Percentiles rank a stretch among this genome's conserved stretches.
These are phyloP conservation scores for Scleroderma bovista DNA, from an alignment of 768 basidiomycete species.

Conservation along the genomic window DNA sequence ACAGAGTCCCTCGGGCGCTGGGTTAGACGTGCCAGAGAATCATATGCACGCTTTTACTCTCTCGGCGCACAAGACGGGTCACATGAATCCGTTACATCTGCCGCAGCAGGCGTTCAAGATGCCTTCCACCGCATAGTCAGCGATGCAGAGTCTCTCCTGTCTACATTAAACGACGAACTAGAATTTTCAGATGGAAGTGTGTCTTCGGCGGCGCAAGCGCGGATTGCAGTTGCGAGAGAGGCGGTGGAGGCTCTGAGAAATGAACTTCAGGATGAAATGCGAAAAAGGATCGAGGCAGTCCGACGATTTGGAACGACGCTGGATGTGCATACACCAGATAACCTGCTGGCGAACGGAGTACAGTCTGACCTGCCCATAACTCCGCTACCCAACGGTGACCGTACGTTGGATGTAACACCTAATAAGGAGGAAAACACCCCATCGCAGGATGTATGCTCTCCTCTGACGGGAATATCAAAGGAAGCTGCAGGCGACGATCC, in stretches of 20 bases:
- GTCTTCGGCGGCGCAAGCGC: conserved; percentile 44
- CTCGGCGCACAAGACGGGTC: neutral
- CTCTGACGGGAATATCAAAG: conserved; percentile 1
- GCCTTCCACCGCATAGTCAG: conserved; percentile 28
- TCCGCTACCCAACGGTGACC: neutral
- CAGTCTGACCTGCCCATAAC: neutral
- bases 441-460: conserved; percentile 1
- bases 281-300: conserved; percentile 37
- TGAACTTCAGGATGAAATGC: conserved; percentile 55
- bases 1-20: conserved; percentile 51
- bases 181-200: conserved; percentile 11
- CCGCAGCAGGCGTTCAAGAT: conserved; percentile 15
- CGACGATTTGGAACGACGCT: conserved; percentile 1
- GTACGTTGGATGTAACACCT: neutral
- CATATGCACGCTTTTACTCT: conserved; percentile 22
- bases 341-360: neutral
- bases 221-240: conserved; percentile 44
- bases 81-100: neutral
- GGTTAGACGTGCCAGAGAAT: conserved; percentile 48
- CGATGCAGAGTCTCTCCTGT: conserved; percentile 33
- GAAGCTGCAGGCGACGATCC: conserved; percentile 6
- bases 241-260: conserved; percentile 47
- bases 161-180: conserved; percentile 30
- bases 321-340: neutral
- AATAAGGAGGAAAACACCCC: neutral